Base-by-base conservation (phyloP, 2,329 filamentous ascomycete species). In the Verticillium nubilum region DNA sequence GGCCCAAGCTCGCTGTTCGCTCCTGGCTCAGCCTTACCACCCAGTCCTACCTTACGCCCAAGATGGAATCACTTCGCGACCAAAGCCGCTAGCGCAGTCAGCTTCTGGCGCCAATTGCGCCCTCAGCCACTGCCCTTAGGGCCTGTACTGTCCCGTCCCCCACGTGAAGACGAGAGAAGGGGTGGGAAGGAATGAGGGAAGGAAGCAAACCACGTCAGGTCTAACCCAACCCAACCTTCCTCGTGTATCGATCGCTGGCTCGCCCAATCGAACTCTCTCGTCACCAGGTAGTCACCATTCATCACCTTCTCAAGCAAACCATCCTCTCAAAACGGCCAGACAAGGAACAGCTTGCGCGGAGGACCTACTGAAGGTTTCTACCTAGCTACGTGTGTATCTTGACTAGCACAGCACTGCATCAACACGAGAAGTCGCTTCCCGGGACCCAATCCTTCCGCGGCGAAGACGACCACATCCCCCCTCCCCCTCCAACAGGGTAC, bases 11-110 rank as follows among this genome's bases (percentile, higher is more conserved):
- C 13, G 42, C 42, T 47, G n/a, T 10, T 12, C 5, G 42, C 42
- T 47, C n/a, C n/a, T 47, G 47, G 54, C 62, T 63, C 61, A 63
- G 61, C 60, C 61, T 58, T 62, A 60, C 42, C 42, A 47, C 7
- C 13, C 9, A 31, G 29, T 31, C 29, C 29, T 31, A 31, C 29
- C 9, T 7, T 31, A n/a, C n/a, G n/a, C n/a, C n/a, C n/a, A n/a
- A 31, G 9, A 31, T 31, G 29, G 9, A 31, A 7, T 31, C 2
- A 7, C 9, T 7, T 47, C 61, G 59, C 56, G 61, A 61, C 61
- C 58, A 61, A 64, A 60, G 54, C 50, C 62, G 55, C 61, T 65
- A 65, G 64, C 61, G 59, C 55, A 58, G 60, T 66, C 61, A 63
- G 60, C 63, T 62, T 60, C 64, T 66, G 63, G 65, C 61, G 61